Evolutionary conservation across 2,329 filamentous ascomycete genomes (phyloP).

Genomic region (Epicoccum sorghinum): DNA sequence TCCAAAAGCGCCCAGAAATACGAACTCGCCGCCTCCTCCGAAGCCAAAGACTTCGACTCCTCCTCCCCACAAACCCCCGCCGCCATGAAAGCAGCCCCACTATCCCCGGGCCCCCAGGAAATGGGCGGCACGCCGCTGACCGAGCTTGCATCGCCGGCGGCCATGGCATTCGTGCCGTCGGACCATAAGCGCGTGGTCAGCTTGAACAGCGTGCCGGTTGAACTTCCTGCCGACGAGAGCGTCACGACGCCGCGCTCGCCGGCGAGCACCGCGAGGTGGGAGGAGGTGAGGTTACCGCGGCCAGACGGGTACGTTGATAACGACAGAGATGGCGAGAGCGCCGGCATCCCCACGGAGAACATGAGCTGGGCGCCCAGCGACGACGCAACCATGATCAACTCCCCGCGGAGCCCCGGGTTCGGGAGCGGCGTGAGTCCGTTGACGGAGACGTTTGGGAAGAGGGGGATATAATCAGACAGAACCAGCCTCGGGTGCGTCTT

Average conservation of each 20-base stretch:
- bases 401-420: conserved; percentile 3
- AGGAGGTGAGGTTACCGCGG: conserved; percentile 26
- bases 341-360: conserved; percentile 16
- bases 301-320: conserved; percentile 8
- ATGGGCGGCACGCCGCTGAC: conserved; percentile 33
- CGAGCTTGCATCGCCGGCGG: conserved; percentile 29
- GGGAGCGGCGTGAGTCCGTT: conserved; percentile 28
- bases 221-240: conserved; percentile 31
- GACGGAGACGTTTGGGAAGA: conserved; percentile 17
- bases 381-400: conserved; percentile 20
- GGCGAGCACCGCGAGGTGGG: conserved; percentile 26
- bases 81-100: conserved; percentile 22
- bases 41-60: conserved; percentile 25
- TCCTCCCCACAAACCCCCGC: conserved; percentile 6
- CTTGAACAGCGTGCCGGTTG: conserved; percentile 31
- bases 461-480: too few relatives aligned
- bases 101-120: conserved; percentile 22
- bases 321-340: conserved; percentile 30
- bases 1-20: conserved; percentile 14
- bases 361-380: conserved; percentile 34
- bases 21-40: conserved; percentile 31
- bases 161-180: conserved; percentile 13
- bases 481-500: too few relatives aligned
- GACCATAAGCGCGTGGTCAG: conserved; percentile 29
- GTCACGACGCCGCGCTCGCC: conserved; percentile 4